Evolutionary conservation across 768 basidiomycete species (phyloP).

Genomic region (Boletus fagicola): DNA sequence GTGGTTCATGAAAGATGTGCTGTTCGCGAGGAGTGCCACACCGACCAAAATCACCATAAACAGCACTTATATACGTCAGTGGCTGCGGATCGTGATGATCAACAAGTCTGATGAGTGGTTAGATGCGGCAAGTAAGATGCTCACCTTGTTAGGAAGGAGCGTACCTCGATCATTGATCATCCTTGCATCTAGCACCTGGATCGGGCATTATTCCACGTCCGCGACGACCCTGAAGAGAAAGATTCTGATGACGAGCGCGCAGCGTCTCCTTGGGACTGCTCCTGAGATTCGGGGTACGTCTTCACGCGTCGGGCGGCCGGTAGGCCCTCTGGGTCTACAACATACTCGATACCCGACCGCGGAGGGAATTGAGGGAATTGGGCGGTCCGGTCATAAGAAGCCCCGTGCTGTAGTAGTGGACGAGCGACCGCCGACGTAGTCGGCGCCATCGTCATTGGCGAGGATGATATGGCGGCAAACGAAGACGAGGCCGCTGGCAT

Average conservation of each 20-base stretch:
- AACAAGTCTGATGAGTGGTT: neutral
- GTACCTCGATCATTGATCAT: slow-evolving; percentile 5
- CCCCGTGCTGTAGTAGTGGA: neutral
- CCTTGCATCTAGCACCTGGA: slow-evolving; percentile 9
- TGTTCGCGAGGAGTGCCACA: neutral
- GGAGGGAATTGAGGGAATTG: slow-evolving; percentile 3
- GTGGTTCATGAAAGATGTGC: neutral
- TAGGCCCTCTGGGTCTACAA: slow-evolving; percentile 4
- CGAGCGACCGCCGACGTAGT: neutral
- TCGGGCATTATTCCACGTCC: slow-evolving; percentile 12
- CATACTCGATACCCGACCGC: slow-evolving; percentile 18
- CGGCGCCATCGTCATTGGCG: neutral
- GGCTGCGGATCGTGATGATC: neutral
- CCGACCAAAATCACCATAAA: neutral
- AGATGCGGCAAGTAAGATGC: neutral
- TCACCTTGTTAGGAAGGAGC: slow-evolving; percentile 1
- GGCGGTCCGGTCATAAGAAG: slow-evolving; percentile 9
- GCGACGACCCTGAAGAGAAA: slow-evolving; percentile 24
- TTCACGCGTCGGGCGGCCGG: slow-evolving; percentile 9
- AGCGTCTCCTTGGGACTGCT: neutral
- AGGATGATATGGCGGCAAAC: slow-evolving; percentile 13
- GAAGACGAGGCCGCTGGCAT: slow-evolving; percentile 2
- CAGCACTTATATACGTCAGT: neutral
- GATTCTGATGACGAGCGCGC: slow-evolving; percentile 8
- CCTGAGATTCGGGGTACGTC: slow-evolving; percentile 5